A percentile compares a stretch with the other conserved stretches of the same genome.
phyloP scores from a whole-genome alignment of 441 rosid genomes.

The Pelargonium fulgidum region DNA sequence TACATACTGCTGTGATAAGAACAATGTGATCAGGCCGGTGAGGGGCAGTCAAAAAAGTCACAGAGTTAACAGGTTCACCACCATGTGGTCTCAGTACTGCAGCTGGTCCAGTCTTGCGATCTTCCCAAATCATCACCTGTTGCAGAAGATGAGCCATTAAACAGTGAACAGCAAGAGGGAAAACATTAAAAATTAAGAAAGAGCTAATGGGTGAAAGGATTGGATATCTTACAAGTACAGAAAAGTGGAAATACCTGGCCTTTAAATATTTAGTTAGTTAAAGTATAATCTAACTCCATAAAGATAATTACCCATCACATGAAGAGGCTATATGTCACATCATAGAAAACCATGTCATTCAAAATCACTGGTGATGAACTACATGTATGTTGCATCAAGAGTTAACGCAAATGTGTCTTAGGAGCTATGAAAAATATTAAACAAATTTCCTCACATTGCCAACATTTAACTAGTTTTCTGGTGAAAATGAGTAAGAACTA shows the following conservation, averaged over 20 bases:
- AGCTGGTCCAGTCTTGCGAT: slow-evolving; percentile 59
- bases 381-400: not conserved
- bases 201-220: not conserved
- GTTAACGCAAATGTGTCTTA: not conserved
- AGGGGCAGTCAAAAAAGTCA: slow-evolving; percentile 64
- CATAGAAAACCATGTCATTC: not conserved
- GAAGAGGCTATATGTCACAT: slow-evolving; percentile 1
- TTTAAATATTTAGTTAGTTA: not conserved
- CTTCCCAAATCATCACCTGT: slow-evolving; percentile 96
- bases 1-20: slow-evolving; percentile 71
- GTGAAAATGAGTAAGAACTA: slow-evolving; percentile 26
- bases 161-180: slow-evolving; percentile 8
- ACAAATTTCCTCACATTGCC: not conserved
- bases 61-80: slow-evolving; percentile 75
- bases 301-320: not conserved
- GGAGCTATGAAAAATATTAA: slow-evolving; percentile 5
- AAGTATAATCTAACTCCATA: not conserved
- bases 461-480: not conserved
- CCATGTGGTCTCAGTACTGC: slow-evolving; percentile 72
- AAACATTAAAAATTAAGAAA: not conserved
- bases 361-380: not conserved
- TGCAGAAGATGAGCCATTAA: slow-evolving; percentile 12
- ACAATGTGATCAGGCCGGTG: slow-evolving; percentile 75
- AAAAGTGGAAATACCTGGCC: not conserved
- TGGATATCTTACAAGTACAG: not conserved